Conservation (phyloP, 805 yeast genomes). For the Sporopachydermia quercuum region DNA sequence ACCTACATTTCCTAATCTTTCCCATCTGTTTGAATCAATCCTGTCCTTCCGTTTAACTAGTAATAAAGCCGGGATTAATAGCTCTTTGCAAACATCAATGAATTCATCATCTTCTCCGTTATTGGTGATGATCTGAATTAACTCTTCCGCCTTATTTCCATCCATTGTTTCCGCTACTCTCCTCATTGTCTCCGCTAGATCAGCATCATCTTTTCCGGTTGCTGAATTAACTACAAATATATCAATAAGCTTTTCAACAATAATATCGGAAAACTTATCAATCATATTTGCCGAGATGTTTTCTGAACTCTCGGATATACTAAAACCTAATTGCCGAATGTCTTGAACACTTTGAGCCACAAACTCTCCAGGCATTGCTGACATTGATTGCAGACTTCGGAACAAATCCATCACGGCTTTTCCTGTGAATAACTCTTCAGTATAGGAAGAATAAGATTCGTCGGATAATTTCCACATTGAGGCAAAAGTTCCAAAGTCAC, state of each 20-base stretch:
- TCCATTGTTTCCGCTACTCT: conserved; percentile 1
- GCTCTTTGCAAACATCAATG: neutral
- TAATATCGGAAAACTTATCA: neutral
- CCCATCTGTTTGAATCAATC: no score
- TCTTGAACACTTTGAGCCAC: neutral
- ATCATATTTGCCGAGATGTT: neutral
- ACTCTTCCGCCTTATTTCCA: no score
- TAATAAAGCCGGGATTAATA: neutral
- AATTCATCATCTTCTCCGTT: no score
- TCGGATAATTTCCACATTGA: neutral
- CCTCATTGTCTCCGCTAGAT: neutral
- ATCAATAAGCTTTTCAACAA: neutral
- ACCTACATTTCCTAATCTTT: neutral
- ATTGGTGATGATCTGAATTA: no score
- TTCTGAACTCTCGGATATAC: neutral
- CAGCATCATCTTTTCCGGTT: neutral
- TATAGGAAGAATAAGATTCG: neutral
- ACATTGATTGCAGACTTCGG: neutral
- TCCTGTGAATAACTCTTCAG: neutral
- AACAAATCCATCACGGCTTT: neutral
- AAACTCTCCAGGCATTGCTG: neutral
- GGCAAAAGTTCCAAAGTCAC: neutral
- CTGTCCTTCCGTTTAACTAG: neutral
- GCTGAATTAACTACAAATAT: neutral
- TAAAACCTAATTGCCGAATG: neutral